Evolutionary conservation across 78 protist species (phyloP), one percentile per base, ranked within the genome.

Genomic region (Diacronema lutheri): DNA sequence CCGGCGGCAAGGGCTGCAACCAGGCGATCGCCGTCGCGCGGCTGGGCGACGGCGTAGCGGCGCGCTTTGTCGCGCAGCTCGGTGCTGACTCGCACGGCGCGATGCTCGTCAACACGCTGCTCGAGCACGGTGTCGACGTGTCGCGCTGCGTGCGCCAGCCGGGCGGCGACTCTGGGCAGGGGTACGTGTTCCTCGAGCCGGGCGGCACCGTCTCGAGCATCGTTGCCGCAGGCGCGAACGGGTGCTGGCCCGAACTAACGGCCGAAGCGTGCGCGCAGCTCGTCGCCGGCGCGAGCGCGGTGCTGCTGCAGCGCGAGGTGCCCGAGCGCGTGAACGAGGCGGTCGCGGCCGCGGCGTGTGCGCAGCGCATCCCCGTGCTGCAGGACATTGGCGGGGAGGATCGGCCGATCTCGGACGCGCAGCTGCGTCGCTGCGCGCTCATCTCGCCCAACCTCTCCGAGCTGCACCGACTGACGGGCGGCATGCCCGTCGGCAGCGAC

Each of bases 1-100:
- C 81, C 0, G 84, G 84, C 37, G 84, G 84, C 72, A 79, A 79
- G 72, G 84, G 84, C 9, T 71, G 69, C 23, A 79, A 79, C 58
- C 84, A 79, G 69, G 84, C 84, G 26, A 60, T 40, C 13, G 84
- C 84, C 4, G 58, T 38, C 37, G 71, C 84, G 5, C 50, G 84
- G 25, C 71, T 79, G n/a, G 33, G 21, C 26, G n/a, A 20, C 5
- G 21, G 37, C 58, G 16, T 29, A 4, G 61, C 20, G 23, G 46
- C 35, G 38, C 38, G 57, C 13, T 40, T 79, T 25, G 84, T 40
- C 40, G 35, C 60, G 6, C 38, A 57, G 73, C 40, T 79, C 38
- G 84, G 84, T 35, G 14, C 35, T 38, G 84, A 79, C 38, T 72
- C 40, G 13, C 72, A 79, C 57, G 69, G 73, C 33, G 16, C 19